Conservation (phyloP, 2,329 filamentous ascomycete genomes). For the Penicillium janthinellum region DNA sequence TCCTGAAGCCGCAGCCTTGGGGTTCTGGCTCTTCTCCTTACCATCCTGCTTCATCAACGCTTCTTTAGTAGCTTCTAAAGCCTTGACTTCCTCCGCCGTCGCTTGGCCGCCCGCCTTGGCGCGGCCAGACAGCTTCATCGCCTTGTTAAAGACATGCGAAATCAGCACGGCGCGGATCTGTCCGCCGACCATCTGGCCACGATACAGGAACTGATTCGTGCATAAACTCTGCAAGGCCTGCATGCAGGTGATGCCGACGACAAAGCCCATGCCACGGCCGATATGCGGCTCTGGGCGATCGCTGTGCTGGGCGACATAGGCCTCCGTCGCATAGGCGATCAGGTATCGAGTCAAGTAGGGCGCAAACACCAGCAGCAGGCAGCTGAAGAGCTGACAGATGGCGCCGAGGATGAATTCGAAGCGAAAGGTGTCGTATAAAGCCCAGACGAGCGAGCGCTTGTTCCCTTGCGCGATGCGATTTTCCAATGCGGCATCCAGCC, state of each 20-base stretch:
- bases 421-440: conserved; percentile 83
- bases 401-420: conserved; percentile 84
- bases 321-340: conserved; percentile 80
- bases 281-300: conserved; percentile 64
- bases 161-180: conserved; percentile 81
- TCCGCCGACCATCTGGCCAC: conserved; percentile 88
- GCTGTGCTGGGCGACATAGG: conserved; percentile 66
- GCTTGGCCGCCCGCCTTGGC: conserved; percentile 78
- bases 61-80: conserved; percentile 46
- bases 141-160: conserved; percentile 85
- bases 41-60: conserved; percentile 41
- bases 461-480: conserved; percentile 67
- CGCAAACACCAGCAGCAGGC: conserved; percentile 73
- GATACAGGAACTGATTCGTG: conserved; percentile 89
- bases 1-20: conserved; percentile 44
- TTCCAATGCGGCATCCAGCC: conserved; percentile 69
- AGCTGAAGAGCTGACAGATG: conserved; percentile 71
- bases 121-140: conserved; percentile 82
- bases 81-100: conserved; percentile 52
- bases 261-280: conserved; percentile 75
- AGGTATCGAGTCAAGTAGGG: conserved; percentile 85
- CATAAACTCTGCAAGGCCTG: conserved; percentile 78
- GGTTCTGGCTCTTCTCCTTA: conserved; percentile 35
- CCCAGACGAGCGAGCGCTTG: conserved; percentile 74
- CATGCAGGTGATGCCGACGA: conserved; percentile 82